A percentile compares a stretch with the other conserved stretches of the same genome.
Conservation (phyloP, 768 basidiomycete genomes). For the Tricholoma sp. region DNA sequence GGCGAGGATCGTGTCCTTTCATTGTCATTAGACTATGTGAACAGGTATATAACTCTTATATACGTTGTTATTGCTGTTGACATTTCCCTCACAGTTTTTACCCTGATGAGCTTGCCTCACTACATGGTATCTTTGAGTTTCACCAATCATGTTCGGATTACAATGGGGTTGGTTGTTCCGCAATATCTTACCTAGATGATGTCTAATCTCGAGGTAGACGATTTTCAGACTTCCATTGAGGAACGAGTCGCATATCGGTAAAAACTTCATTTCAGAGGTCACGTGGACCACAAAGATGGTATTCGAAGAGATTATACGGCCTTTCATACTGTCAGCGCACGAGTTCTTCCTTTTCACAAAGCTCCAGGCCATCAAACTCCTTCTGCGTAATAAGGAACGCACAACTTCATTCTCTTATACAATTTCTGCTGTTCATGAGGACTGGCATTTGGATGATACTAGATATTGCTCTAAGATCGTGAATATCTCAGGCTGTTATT, state of each 20-base stretch:
- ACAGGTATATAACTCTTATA: constrained; percentile 21
- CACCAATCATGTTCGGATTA: constrained; percentile 23
- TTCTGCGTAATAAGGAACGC: constrained; percentile 13
- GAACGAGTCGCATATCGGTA: constrained; percentile 16
- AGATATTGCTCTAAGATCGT: constrained; percentile 1
- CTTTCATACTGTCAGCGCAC: constrained; percentile 25
- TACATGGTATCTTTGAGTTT: constrained; percentile 40
- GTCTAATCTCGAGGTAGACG: constrained; percentile 24
- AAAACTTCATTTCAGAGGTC: constrained; percentile 16
- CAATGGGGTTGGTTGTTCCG: constrained; percentile 30
- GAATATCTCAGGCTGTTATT: neutral
- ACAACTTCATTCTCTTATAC: neutral
- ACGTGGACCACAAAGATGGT: constrained; percentile 20
- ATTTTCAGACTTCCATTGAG: constrained; percentile 44
- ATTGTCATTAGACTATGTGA: constrained; percentile 28
- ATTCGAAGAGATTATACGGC: constrained; percentile 20
- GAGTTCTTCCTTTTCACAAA: constrained; percentile 39
- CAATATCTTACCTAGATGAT: neutral
- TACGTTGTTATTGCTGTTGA: neutral
- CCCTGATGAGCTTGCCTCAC: constrained; percentile 32
- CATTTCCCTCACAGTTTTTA: constrained; percentile 27
- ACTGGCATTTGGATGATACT: neutral
- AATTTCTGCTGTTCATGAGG: neutral
- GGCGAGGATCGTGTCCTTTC: constrained; percentile 23
- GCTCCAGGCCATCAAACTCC: constrained; percentile 24